Evolutionary conservation across 108 stramenopile genomes (phyloP), one percentile per base, ranked within the genome.

Genomic region (Asterionellopsis glacialis): DNA sequence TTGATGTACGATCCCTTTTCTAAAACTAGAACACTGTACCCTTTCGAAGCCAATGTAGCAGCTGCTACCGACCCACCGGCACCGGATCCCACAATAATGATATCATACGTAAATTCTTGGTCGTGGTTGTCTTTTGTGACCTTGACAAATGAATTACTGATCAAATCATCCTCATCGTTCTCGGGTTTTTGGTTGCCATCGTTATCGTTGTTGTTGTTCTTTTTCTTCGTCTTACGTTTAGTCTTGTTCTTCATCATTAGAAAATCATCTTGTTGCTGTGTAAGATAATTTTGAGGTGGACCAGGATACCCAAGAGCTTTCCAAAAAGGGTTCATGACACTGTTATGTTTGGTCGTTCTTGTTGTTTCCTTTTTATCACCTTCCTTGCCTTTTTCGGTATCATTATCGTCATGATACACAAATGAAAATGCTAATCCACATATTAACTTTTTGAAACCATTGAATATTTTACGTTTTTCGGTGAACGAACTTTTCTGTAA

Each of bases 31-130:
- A 82, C 79, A n/a, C 51, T 52, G 21, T 73, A 73, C 18, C 80
- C 84, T 13, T 50, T 45, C 23, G 68, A 25, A 13, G 74, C 66
- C 11, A 80, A 61, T 13, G 55, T 53, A 10, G 45, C 44, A 7
- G 80, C 80, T 13, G 77, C 65, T 13, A 73, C 71, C 11, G 73
- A 69, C 16, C 82, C 79, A 13, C 76, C 79, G 6, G 70, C 57
- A 16, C 82, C 82, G 10, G 78, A 79, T 16, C 82, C 82, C 11
- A 83, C 75, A 38, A 83, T 67, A 12, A 83, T 72, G 9, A 77
- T 73, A 49, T 83, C 82, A 41, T 41, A 69, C 2, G 16, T 21
- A 48, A 48, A 21, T 48, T 48, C 6, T 21, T 16, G 21, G 4
- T 48, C 47, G 7, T 33, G 33, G 7, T 33, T 33, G 33, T 33